These are phyloP conservation scores for Tetrahymena thermophila DNA, from an alignment of 73 alveolate species.

Conservation along the genomic window DNA sequence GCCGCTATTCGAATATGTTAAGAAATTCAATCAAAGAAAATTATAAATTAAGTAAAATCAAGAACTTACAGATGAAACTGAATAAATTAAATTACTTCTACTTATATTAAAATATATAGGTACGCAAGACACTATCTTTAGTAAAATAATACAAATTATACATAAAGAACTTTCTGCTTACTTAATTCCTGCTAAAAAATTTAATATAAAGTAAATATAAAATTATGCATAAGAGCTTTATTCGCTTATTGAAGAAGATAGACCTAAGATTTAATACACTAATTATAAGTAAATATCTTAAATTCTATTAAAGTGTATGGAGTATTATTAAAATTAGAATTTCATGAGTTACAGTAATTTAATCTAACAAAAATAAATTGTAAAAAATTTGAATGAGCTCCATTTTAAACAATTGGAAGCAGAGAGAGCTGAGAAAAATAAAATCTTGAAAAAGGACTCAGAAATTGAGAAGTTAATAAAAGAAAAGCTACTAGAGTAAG, in stretches of 20 bases:
- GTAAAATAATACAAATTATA: neutral
- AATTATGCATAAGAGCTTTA: neutral
- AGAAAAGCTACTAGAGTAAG: neutral
- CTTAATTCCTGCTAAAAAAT: neutral
- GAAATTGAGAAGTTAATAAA: neutral
- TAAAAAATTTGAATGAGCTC: neutral
- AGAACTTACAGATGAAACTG: neutral
- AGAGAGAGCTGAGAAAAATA: neutral
- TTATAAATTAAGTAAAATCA: neutral
- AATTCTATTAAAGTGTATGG: neutral
- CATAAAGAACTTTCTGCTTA: neutral
- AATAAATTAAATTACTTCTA: neutral
- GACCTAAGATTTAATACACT: neutral
- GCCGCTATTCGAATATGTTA: neutral
- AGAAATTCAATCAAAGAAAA: neutral
- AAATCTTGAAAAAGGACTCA: neutral
- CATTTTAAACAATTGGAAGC: neutral
- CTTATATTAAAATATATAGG: neutral
- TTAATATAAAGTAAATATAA: neutral
- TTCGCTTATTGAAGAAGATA: neutral
- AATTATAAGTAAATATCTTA: neutral
- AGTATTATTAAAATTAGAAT: neutral
- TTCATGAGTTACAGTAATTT: neutral
- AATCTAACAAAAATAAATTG: neutral
- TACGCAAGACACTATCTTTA: neutral